These are phyloP conservation scores for Pyricularia pennisetigena DNA, from an alignment of 2,329 filamentous ascomycete species.

Conservation along the genomic window DNA sequence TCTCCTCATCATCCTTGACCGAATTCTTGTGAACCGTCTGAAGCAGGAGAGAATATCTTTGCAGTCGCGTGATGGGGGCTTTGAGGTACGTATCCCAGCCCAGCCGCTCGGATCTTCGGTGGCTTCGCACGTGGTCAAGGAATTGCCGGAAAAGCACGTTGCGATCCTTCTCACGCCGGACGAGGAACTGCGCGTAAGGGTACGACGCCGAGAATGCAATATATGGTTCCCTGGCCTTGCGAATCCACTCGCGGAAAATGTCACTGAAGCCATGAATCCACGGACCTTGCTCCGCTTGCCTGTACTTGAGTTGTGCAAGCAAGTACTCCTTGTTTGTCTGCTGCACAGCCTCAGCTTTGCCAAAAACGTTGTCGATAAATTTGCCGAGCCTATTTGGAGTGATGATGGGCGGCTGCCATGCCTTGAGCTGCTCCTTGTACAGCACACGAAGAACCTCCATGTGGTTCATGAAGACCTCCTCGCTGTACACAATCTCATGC, in stretches of 20 bases:
- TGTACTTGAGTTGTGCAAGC: slow-evolving; percentile 87
- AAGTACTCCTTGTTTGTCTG: slow-evolving; percentile 89
- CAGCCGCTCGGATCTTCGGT: slow-evolving; percentile 72
- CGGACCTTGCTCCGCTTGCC: slow-evolving; percentile 92
- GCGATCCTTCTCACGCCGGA: slow-evolving; percentile 73
- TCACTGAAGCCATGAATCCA: slow-evolving; percentile 94
- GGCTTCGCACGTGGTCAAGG: slow-evolving; percentile 66
- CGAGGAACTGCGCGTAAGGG: slow-evolving; percentile 70
- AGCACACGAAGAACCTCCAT: slow-evolving; percentile 76
- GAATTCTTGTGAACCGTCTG: slow-evolving; percentile 78
- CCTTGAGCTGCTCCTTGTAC: slow-evolving; percentile 71
- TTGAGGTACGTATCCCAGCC: slow-evolving; percentile 95
- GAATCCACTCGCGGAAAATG: slow-evolving; percentile 96
- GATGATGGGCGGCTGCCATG: slow-evolving; percentile 71
- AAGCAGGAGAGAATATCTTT: slow-evolving; percentile 79
- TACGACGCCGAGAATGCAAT: slow-evolving; percentile 87
- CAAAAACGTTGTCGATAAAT: slow-evolving; percentile 81
- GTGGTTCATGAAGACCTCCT: slow-evolving; percentile 84
- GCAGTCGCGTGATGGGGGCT: slow-evolving; percentile 81
- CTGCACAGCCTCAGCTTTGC: slow-evolving; percentile 80
- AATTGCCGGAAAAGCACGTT: slow-evolving; percentile 85
- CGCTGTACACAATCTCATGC: slow-evolving; percentile 89
- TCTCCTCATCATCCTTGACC: slow-evolving; percentile 78
- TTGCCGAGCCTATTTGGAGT: slow-evolving; percentile 65
- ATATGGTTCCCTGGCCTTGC: slow-evolving; percentile 82